A percentile compares a stretch with the other conserved stretches of the same genome.
phyloP scores from a whole-genome alignment of 331 rosid species.

The Malus hybrid region DNA sequence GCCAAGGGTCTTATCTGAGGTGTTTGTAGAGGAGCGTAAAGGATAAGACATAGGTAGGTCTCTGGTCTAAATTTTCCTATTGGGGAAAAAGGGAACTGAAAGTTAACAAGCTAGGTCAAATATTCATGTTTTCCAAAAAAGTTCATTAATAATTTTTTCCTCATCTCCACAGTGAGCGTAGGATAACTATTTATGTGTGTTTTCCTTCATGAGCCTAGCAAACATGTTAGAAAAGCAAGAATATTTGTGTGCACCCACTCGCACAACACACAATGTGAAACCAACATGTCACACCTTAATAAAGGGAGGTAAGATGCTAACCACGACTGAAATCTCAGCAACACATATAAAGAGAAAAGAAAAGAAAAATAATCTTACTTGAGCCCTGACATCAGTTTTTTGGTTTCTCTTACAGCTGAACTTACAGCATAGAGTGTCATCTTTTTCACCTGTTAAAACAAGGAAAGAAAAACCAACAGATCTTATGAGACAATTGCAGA shows the following conservation, averaged over 20 bases:
- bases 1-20: background rate
- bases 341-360: background rate
- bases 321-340: background rate
- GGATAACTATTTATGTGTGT: background rate
- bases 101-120: background rate
- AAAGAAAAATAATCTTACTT: constrained; percentile 30
- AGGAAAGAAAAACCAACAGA: background rate
- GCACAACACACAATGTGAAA: background rate
- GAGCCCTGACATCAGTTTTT: constrained; percentile 24
- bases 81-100: background rate
- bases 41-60: background rate
- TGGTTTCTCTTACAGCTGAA: constrained; percentile 48
- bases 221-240: background rate
- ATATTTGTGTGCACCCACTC: background rate
- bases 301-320: background rate
- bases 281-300: background rate
- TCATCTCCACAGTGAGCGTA: background rate
- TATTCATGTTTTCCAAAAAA: background rate
- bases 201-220: background rate
- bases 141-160: background rate
- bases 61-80: background rate
- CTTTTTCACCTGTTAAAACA: constrained; percentile 50
- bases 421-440: constrained; percentile 67
- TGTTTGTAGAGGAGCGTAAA: background rate
- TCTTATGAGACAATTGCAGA: background rate